A percentile compares a stretch with the other conserved stretches of the same genome.
Conservation (phyloP, 768 basidiomycete species). For the Termitomyces sp. region DNA sequence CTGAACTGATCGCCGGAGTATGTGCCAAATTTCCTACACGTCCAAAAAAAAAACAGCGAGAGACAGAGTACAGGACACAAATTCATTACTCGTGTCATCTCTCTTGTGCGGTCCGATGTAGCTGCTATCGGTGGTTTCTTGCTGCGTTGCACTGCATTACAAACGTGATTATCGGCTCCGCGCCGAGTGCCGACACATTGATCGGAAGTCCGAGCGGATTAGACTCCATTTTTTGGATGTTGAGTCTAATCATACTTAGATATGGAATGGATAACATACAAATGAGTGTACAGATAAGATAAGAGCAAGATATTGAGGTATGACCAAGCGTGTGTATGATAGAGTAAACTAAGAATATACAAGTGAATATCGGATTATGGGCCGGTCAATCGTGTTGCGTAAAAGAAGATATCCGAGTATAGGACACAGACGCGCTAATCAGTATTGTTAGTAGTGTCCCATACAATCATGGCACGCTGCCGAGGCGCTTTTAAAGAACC, state of each 20-base stretch:
- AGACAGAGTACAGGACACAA: too few species aligned
- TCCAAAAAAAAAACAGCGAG: too few species aligned
- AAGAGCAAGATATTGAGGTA: background rate
- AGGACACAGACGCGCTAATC: background rate
- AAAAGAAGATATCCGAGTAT: background rate
- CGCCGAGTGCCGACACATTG: background rate
- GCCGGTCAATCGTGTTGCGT: background rate
- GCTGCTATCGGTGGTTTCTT: background rate
- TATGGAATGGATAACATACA: background rate
- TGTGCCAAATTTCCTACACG: background rate
- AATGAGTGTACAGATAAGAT: background rate
- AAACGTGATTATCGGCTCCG: background rate
- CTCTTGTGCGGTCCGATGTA: background rate
- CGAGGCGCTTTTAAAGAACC: conserved; percentile 21
- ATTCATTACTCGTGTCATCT: background rate
- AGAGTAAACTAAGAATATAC: background rate
- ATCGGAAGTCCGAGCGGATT: background rate
- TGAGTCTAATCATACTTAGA: background rate
- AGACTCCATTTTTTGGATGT: too few species aligned
- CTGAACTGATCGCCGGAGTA: background rate
- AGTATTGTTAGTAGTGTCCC: conserved; percentile 3
- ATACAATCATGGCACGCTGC: conserved; percentile 34
- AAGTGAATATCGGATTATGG: background rate
- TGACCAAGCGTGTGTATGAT: background rate
- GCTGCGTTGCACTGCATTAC: background rate